Evolutionary conservation across 306 rosid genomes (phyloP).

Genomic region (Senna tora): DNA sequence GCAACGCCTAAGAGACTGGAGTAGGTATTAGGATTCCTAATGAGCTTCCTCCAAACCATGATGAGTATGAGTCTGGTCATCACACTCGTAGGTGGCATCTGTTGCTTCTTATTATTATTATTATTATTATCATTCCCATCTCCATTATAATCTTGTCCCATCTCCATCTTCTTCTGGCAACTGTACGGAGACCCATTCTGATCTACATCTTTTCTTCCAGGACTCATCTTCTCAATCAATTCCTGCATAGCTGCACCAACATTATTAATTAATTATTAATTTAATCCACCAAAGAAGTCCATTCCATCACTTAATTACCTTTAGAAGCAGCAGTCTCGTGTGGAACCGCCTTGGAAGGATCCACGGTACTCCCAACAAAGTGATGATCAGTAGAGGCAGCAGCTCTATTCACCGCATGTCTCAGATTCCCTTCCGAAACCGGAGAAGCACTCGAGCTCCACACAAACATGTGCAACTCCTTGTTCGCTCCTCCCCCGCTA

Average conservation of each 20-base stretch:
- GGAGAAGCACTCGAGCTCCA: constrained; percentile 68
- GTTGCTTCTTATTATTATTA: constrained; percentile 58
- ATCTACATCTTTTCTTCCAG: too few relatives aligned
- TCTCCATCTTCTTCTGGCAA: constrained; percentile 45
- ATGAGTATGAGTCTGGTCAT: constrained; percentile 76
- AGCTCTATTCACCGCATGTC: constrained; percentile 49
- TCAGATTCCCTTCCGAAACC: constrained; percentile 55
- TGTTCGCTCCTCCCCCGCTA: constrained; percentile 25
- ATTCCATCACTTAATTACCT: too few relatives aligned
- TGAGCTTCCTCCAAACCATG: constrained; percentile 82
- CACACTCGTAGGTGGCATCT: constrained; percentile 64
- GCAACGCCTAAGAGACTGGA: constrained; percentile 63
- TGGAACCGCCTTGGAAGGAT: constrained; percentile 48
- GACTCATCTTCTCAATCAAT: constrained; percentile 44
- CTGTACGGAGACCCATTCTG: constrained; percentile 55
- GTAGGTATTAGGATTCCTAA: constrained; percentile 73
- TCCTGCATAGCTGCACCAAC: constrained; percentile 42
- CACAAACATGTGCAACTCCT: constrained; percentile 67
- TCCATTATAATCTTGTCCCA: constrained; percentile 46
- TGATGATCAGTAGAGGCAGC: constrained; percentile 41
- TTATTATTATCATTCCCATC: too few relatives aligned
- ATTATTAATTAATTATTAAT: too few relatives aligned
- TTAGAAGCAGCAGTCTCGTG: constrained; percentile 41
- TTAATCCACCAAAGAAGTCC: too few relatives aligned
- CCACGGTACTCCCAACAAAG: constrained; percentile 31